phyloP scores from a whole-genome alignment of 768 basidiomycete species.

The Tricholoma bakamatsutake region DNA sequence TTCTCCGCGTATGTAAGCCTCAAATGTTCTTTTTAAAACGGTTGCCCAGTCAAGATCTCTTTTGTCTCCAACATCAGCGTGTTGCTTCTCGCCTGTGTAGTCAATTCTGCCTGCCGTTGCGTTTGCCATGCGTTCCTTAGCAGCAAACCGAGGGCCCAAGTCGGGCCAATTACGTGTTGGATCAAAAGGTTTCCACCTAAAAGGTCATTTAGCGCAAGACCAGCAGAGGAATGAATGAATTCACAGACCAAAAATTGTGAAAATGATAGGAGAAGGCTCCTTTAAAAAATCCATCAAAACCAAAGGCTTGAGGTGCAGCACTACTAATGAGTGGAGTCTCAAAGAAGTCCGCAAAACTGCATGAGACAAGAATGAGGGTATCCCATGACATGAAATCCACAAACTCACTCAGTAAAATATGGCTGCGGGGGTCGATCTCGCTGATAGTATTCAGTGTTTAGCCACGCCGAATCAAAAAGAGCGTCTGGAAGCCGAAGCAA shows the following conservation, averaged over 20 bases:
- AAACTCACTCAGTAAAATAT: conserved; percentile 75
- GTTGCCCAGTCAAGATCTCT: conserved; percentile 89
- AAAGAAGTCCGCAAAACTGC: conserved; percentile 86
- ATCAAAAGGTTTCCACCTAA: conserved; percentile 96
- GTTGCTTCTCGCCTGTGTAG: conserved; percentile 37
- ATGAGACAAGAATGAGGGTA: conserved; percentile 2
- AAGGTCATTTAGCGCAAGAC: conserved; percentile 1
- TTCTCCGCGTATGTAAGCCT: conserved; percentile 88
- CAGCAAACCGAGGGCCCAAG: conserved; percentile 72
- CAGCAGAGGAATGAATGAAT: neutral
- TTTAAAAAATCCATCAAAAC: conserved; percentile 93
- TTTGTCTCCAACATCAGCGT: conserved; percentile 55
- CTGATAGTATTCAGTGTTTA: conserved; percentile 90
- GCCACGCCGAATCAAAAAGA: conserved; percentile 94
- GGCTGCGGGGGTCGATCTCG: conserved; percentile 91
- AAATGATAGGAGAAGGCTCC: conserved; percentile 96
- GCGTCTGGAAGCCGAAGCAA: conserved; percentile 91
- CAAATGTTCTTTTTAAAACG: conserved; percentile 93
- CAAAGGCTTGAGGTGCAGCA: conserved; percentile 81
- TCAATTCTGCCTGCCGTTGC: conserved; percentile 28
- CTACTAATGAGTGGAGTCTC: conserved; percentile 67
- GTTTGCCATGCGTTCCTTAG: conserved; percentile 68
- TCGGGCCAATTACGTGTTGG: conserved; percentile 93
- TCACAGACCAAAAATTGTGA: conserved; percentile 82
- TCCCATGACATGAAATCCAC: neutral